A percentile compares a stretch with the other conserved stretches of the same genome.
phyloP scores from a whole-genome alignment of 2,329 filamentous ascomycete genomes.

The Bipolaris sorokiniana region DNA sequence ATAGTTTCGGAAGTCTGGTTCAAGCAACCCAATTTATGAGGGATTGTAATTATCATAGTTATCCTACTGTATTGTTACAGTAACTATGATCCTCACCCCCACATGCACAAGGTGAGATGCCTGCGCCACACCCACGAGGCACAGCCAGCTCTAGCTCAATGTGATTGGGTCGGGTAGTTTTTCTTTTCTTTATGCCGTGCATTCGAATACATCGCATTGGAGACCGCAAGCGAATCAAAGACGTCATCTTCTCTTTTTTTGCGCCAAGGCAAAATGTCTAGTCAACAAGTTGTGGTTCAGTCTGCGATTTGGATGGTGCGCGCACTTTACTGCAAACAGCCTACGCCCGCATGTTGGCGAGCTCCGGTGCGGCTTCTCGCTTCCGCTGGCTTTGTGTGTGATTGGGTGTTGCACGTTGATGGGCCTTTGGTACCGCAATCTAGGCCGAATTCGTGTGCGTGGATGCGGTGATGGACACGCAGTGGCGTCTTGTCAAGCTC shows the following conservation, averaged over 20 bases:
- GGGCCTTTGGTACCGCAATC: background rate
- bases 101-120: slow-evolving; percentile 1
- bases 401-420: background rate
- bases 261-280: slow-evolving; percentile 4
- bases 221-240: background rate
- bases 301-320: background rate
- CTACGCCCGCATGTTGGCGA: background rate
- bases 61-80: too few species aligned
- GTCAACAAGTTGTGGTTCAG: background rate
- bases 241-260: slow-evolving; percentile 9
- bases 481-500: background rate
- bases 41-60: too few species aligned
- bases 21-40: too few species aligned
- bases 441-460: background rate
- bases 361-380: background rate
- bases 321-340: slow-evolving; percentile 7
- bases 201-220: too few species aligned
- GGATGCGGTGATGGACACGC: background rate
- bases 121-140: background rate
- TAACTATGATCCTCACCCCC: background rate
- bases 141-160: background rate
- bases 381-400: background rate
- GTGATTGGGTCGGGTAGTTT: slow-evolving; percentile 1
- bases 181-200: too few species aligned
- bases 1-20: too few species aligned